A percentile compares a stretch with the other conserved stretches of the same genome.
These are phyloP conservation scores for Coemansia sp. DNA, from an alignment of 192 early-diverging fungal species.

Conservation along the genomic window DNA sequence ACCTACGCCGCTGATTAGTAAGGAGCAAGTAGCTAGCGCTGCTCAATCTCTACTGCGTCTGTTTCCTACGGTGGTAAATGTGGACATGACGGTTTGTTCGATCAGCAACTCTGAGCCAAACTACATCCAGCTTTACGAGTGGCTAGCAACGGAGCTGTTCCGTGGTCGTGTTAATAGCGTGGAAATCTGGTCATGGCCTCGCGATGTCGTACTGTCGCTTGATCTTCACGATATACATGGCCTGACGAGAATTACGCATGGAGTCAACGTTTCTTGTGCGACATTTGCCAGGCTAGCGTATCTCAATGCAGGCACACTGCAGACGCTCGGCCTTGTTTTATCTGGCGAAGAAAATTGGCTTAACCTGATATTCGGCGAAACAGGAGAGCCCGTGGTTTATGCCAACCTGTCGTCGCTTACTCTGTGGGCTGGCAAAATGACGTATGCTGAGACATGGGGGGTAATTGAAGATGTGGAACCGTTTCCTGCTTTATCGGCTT, in stretches of 20 bases:
- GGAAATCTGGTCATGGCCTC: not conserved
- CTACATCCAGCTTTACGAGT: not conserved
- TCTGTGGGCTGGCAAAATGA: not conserved
- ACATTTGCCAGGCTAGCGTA: not conserved
- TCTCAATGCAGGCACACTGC: not conserved
- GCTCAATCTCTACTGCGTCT: not conserved
- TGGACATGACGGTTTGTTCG: not conserved
- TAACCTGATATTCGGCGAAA: not conserved
- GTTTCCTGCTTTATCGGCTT: not conserved
- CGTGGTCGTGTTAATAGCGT: not conserved
- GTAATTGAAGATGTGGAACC: not conserved
- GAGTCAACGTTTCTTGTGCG: not conserved
- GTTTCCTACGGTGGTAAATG: not conserved
- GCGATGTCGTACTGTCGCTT: not conserved
- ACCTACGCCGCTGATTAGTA: not conserved
- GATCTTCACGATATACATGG: not conserved
- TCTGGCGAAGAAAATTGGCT: not conserved
- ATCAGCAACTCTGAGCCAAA: not conserved
- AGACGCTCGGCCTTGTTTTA: not conserved
- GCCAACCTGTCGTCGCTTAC: not conserved
- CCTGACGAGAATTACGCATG: not conserved
- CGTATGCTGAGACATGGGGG: not conserved
- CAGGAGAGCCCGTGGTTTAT: not conserved
- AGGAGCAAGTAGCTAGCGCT: not conserved
- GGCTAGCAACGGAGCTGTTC: not conserved